Evolutionary conservation across 2,329 filamentous ascomycete species (phyloP).

Genomic region (Bimuria novae-zelandiae): DNA sequence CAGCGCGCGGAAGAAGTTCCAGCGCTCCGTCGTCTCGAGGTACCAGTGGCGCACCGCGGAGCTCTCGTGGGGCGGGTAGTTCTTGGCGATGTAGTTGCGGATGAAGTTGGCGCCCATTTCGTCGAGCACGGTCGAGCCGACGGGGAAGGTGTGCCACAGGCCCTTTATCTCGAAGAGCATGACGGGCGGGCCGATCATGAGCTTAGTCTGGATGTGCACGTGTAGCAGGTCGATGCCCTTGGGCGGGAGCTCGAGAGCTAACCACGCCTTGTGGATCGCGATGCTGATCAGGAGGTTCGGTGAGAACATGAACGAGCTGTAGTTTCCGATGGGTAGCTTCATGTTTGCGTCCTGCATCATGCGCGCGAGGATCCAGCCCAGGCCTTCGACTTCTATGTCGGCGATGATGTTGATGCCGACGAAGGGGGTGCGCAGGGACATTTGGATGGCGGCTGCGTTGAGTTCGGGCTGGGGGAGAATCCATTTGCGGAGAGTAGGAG

Average conservation of each 20-base stretch:
- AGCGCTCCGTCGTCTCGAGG: conserved; percentile 1
- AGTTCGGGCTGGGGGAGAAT: conserved; percentile 17
- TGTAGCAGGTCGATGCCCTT: conserved; percentile 20
- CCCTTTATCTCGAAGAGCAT: conserved; percentile 15
- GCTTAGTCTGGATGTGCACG: conserved; percentile 18
- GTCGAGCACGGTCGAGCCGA: conserved; percentile 12
- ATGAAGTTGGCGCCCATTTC: conserved; percentile 25
- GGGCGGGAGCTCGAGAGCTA: conserved; percentile 21
- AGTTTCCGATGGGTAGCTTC: background rate
- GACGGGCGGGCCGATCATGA: conserved; percentile 19
- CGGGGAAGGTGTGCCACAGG: conserved; percentile 23
- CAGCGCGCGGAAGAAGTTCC: conserved; percentile 14
- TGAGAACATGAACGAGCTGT: conserved; percentile 8
- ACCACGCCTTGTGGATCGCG: conserved; percentile 27
- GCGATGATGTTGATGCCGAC: conserved; percentile 30
- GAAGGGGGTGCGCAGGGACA: conserved; percentile 13
- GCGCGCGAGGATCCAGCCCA: conserved; percentile 24
- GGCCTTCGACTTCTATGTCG: conserved; percentile 14
- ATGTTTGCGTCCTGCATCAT: conserved; percentile 25
- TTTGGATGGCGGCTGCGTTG: background rate
- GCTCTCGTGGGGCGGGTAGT: conserved; percentile 16
- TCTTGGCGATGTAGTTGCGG: conserved; percentile 6
- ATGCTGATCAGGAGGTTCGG: conserved; percentile 17
- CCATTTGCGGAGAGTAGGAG: conserved; percentile 24
- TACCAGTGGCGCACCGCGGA: conserved; percentile 17